Base-by-base conservation (phyloP, 257 asterid species). In the Nicotiana otophora region DNA sequence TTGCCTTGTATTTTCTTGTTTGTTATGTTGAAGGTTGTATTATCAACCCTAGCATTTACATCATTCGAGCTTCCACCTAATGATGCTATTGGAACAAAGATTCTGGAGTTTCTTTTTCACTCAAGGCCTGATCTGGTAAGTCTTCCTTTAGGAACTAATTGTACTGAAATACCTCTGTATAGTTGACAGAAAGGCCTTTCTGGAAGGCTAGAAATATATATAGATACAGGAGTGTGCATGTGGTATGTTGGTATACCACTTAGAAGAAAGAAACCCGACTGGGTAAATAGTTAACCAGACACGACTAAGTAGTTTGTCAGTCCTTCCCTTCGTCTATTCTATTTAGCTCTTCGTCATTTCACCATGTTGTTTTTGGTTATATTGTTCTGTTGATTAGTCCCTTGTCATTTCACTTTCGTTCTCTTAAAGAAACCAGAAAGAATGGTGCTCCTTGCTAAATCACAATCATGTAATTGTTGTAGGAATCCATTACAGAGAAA, bases 21-120 rank as follows among this genome's bases (percentile, higher is more conserved):
- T 72, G 65, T 82, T 89, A 65, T 75, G 54, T 82, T 92, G 83
- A 87, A 96, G 99, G 99, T 96, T 89, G 81, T 96, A 81, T 81
- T 96, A 82, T 93, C 92, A 78, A 96, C 99, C 74, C 93, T 96
- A 53, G 99, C 99, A 84, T 96, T 96, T 90, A 88, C 98, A 57
- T 97, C 98, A 57, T 96, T 96, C 88, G 99, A 96, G 91, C 97
- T 96, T 86, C 99, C 99, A 77, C 97, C 99, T 63, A 96, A 96
- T 88, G 92, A 86, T 80, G 98, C 98, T 60, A 83, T 96, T 34
- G 99, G 99, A 78, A 96, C 99, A 76, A 90, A 86, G 91, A 89
- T 94, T 87, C 86, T 96, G 93, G 86, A 89, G 92, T 96, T 94
- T 67, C 94, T 96, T 78, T 96, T 96, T 89, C 97, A 93, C 91